phyloP scores from a whole-genome alignment of 2,329 filamentous ascomycete species.

The Acephala macrosclerotiorum region DNA sequence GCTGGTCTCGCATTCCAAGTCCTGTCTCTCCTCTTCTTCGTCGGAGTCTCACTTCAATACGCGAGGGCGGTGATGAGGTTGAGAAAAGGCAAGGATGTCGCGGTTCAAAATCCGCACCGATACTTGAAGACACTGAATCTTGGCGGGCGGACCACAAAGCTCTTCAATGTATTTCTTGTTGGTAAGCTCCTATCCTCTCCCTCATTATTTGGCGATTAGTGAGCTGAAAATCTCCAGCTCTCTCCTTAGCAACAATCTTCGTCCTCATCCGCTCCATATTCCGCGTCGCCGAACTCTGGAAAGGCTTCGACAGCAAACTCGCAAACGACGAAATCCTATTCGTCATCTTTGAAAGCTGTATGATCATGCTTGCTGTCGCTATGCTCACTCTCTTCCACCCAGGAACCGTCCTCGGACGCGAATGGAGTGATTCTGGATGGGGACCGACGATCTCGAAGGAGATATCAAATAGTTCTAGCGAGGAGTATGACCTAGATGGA shows the following conservation, averaged over 20 bases:
- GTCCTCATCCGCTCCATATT: conserved; percentile 64
- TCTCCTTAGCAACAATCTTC: conserved; percentile 57
- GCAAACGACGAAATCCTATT: conserved; percentile 54
- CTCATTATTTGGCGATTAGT: not conserved
- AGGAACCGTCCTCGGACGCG: conserved; percentile 36
- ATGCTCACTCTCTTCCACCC: conserved; percentile 45
- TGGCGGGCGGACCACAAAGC: not conserved
- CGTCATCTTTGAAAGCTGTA: conserved; percentile 52
- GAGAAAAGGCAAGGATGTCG: not conserved
- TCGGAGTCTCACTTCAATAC: conserved; percentile 27
- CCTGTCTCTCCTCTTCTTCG: conserved; percentile 43
- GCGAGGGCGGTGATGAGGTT: conserved; percentile 25
- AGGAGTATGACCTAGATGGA: too few species aligned
- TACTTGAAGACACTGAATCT: not conserved
- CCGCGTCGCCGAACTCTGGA: conserved; percentile 62
- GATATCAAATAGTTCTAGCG: too few species aligned
- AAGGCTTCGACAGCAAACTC: conserved; percentile 60
- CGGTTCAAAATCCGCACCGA: not conserved
- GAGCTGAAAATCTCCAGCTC: conserved; percentile 32
- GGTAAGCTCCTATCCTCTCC: not conserved
- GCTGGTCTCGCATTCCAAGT: conserved; percentile 49
- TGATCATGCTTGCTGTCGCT: conserved; percentile 44
- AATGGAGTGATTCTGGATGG: conserved; percentile 28
- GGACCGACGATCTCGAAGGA: not conserved
- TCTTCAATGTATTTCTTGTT: conserved; percentile 7